Evolutionary conservation across 495 filamentous ascomycete genomes (phyloP).

Genomic region (Tuber calosporum): DNA sequence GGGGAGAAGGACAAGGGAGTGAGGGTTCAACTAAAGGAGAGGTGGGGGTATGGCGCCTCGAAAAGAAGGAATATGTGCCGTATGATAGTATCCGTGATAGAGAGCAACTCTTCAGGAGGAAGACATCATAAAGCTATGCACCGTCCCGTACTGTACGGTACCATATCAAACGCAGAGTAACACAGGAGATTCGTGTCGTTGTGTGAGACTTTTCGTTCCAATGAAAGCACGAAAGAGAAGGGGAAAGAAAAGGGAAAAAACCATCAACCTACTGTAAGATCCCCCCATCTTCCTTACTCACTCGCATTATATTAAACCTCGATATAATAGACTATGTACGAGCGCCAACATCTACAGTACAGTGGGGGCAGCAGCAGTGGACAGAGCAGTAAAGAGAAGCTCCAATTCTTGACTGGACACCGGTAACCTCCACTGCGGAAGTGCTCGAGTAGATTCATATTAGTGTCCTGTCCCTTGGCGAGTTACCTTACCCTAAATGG

Average conservation of each 20-base stretch:
- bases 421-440: neutral
- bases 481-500: neutral
- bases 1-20: neutral
- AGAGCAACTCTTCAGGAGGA: neutral
- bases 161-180: neutral
- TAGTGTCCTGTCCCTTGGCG: slow-evolving; percentile 3
- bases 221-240: neutral
- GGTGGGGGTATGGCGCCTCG: neutral
- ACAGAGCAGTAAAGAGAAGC: neutral
- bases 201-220: neutral
- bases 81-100: neutral
- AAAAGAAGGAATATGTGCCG: neutral
- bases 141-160: neutral
- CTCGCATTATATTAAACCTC: neutral
- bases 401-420: neutral
- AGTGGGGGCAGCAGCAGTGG: neutral
- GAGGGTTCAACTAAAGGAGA: neutral
- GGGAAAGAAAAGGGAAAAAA: neutral
- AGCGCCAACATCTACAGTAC: neutral
- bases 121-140: neutral
- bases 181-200: neutral
- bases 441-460: neutral
- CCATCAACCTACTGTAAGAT: neutral
- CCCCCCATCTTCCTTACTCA: neutral
- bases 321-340: neutral